Conservation (phyloP, 176 grass and related monocot genomes). For the Zizania latifolia region DNA sequence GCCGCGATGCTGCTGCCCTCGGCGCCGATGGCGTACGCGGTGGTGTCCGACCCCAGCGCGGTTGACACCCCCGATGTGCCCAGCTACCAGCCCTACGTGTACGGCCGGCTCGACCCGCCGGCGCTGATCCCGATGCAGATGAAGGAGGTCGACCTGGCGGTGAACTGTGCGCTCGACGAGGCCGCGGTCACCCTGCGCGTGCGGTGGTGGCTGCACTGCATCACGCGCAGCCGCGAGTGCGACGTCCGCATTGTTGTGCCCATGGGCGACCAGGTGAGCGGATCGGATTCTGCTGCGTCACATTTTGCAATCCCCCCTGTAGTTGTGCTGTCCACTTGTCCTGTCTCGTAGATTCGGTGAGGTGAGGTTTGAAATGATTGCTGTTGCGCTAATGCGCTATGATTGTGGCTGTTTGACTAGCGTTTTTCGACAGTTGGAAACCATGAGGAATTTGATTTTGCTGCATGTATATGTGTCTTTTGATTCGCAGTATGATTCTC, state of each 20-base stretch:
- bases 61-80: conserved; percentile 92
- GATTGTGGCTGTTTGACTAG: background rate
- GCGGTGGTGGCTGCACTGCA: conserved; percentile 85
- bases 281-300: background rate
- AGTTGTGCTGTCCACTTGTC: background rate
- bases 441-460: background rate
- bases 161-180: conserved; percentile 61
- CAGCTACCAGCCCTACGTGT: conserved; percentile 94
- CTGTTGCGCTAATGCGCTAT: background rate
- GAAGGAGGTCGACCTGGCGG: conserved; percentile 64
- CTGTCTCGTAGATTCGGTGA: conserved; percentile 7
- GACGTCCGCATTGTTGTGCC: conserved; percentile 72
- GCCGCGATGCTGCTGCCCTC: conserved; percentile 41
- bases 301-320: background rate
- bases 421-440: background rate
- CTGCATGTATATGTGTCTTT: background rate
- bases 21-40: conserved; percentile 71
- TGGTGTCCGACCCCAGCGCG: conserved; percentile 57
- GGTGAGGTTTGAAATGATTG: conserved; percentile 15
- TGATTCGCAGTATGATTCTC: background rate
- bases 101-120: conserved; percentile 70
- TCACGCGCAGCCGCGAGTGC: conserved; percentile 66
- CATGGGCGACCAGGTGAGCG: conserved; percentile 67
- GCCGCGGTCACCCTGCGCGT: conserved; percentile 50
- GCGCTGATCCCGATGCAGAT: conserved; percentile 88